A percentile compares a stretch with the other conserved stretches of the same genome.
Evolutionary conservation across 768 basidiomycete species (phyloP).

Genomic region (Russula olivacea): DNA sequence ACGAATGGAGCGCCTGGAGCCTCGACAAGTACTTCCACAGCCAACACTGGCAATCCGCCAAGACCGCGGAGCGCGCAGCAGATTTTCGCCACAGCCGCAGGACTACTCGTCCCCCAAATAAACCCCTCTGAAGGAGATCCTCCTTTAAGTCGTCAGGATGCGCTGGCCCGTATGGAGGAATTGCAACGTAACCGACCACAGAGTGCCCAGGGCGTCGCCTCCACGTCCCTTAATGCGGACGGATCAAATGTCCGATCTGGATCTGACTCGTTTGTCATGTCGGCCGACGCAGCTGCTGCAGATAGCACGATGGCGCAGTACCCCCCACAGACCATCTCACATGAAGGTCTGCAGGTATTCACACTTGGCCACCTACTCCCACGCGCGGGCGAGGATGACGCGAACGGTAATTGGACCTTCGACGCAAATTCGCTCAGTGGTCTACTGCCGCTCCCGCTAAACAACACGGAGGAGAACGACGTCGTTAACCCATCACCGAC

Average conservation of each 20-base stretch:
- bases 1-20: slow-evolving; percentile 15
- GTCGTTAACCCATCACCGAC: slow-evolving; percentile 5
- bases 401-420: slow-evolving; percentile 57
- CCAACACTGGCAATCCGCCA: slow-evolving; percentile 17
- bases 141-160: slow-evolving; percentile 39
- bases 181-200: slow-evolving; percentile 34
- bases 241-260: slow-evolving; percentile 16
- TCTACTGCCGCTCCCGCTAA: slow-evolving; percentile 15
- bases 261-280: slow-evolving; percentile 20
- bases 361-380: slow-evolving; percentile 76
- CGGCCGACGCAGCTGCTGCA: not conserved
- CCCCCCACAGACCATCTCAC: slow-evolving; percentile 31
- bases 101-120: slow-evolving; percentile 29
- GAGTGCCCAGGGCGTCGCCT: slow-evolving; percentile 17
- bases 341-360: slow-evolving; percentile 73
- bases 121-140: slow-evolving; percentile 25
- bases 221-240: slow-evolving; percentile 11
- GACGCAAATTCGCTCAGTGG: slow-evolving; percentile 36
- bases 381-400: slow-evolving; percentile 43
- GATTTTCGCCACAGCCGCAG: slow-evolving; percentile 31
- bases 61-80: slow-evolving; percentile 29
- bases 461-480: slow-evolving; percentile 5
- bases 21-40: slow-evolving; percentile 15
- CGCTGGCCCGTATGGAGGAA: slow-evolving; percentile 50
- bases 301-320: slow-evolving; percentile 11